Evolutionary conservation across 352 stramenopile species (phyloP), one percentile per base, ranked within the genome.

Genomic region (Phytopythium cucurbitacearum): DNA sequence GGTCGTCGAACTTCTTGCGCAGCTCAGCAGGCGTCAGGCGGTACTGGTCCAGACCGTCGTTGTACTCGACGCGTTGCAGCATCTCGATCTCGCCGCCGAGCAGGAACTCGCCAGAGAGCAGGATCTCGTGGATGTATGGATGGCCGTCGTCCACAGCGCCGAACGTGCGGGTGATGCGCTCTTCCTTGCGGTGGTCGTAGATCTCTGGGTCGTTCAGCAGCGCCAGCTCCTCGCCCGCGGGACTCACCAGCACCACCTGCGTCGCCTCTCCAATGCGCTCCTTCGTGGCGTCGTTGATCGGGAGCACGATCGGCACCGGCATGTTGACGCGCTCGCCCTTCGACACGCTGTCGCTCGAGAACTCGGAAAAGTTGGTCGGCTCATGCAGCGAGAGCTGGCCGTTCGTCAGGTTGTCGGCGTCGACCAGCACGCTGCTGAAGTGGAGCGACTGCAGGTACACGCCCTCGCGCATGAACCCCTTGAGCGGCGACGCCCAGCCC

Each of bases 401-500:
- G 9, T 88, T 79, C 3, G 94, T 98, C 4, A 98, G 69, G 66
- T 98, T 98, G 75, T 98, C 96, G 2, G 95, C 85, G 76, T 99
- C 96, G 42, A 97, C 95, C 9, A 99, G 68, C 43, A 98, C 91
- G 51, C 90, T 96, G 71, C 97, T 98, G 70, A 99, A 99, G 74
- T 99, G 96, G 6, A 99, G 72, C 7, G 94, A 96, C 69, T 99
- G 96, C 36, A 99, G 75, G 41, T 99, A 91, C 36, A 94, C 95
- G 33, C 95, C 95, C 69, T 99, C 95, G 32, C 96, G 79, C 96
- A 99, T 99, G 64, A 99, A 99, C 51, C 96, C 96, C 57, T 85
- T 90, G 6, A 99, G 78, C 35, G 96, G 96, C 33, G 89, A 81
- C 6, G 96, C 96, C 96, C 96, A 99, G 33, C 96, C 96, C 68